These are phyloP conservation scores for Cladosporium halotolerans DNA, from an alignment of 2,329 filamentous ascomycete genomes.

Conservation along the genomic window DNA sequence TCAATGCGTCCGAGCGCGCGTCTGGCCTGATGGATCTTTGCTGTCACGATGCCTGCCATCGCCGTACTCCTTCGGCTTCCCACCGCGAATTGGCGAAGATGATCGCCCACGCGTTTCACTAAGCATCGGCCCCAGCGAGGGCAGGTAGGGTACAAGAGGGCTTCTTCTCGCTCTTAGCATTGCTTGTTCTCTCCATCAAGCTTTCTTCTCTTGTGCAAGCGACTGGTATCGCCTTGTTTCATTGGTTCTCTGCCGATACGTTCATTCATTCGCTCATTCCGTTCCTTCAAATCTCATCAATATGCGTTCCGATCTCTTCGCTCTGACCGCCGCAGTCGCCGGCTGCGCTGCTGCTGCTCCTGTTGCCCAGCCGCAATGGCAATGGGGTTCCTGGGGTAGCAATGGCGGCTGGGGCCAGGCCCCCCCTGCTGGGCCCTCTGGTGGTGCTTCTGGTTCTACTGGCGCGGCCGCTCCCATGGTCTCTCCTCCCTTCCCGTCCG, in stretches of 20 bases:
- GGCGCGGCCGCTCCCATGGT: not conserved
- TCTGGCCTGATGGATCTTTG: not conserved
- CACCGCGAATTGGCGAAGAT: not conserved
- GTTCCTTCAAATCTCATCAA: not conserved
- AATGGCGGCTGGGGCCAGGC: constrained; percentile 2
- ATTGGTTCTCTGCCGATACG: not conserved
- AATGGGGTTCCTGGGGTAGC: constrained; percentile 6
- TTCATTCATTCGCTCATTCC: constrained; percentile 1
- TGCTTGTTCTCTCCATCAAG: constrained; percentile 10
- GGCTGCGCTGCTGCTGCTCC: constrained; percentile 8
- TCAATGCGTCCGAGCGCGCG: not conserved
- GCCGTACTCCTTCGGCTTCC: not conserved
- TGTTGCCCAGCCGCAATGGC: constrained; percentile 2
- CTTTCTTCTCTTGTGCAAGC: not conserved
- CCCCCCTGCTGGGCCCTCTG: not conserved
- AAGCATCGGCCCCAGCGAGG: not conserved
- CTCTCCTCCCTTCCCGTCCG: not conserved
- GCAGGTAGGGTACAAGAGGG: constrained; percentile 5
- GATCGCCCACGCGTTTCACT: not conserved
- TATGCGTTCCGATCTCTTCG: constrained; percentile 8
- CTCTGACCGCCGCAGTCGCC: constrained; percentile 9
- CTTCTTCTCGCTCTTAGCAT: constrained; percentile 2
- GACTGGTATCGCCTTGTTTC: constrained; percentile 7
- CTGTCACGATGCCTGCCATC: not conserved
- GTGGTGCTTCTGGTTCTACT: not conserved